phyloP scores from a whole-genome alignment of 2,329 filamentous ascomycete species.

The Fusarium sarcochroum region DNA sequence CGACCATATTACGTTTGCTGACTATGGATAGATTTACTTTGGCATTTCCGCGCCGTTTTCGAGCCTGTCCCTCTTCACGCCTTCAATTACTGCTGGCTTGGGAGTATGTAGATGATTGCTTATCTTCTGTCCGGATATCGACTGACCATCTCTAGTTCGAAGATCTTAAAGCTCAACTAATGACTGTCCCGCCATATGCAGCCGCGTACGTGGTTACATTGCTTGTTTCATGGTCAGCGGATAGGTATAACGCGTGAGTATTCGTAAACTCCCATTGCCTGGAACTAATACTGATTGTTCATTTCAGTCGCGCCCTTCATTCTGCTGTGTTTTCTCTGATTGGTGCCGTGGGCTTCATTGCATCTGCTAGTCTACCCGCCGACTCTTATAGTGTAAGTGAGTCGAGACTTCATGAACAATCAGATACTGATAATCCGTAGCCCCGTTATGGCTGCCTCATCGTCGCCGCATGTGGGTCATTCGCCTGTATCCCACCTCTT shows the following conservation, averaged over 20 bases:
- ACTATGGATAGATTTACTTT: constrained; percentile 55
- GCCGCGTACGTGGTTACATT: constrained; percentile 63
- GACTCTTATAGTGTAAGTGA: constrained; percentile 61
- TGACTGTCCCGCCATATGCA: constrained; percentile 74
- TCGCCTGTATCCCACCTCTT: constrained; percentile 75
- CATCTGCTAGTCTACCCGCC: constrained; percentile 71
- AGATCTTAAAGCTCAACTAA: constrained; percentile 67
- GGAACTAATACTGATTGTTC: neutral
- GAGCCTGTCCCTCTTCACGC: constrained; percentile 70
- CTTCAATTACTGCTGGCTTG: constrained; percentile 68
- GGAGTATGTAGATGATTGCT: constrained; percentile 40
- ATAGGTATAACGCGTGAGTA: constrained; percentile 64
- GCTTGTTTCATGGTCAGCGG: constrained; percentile 68
- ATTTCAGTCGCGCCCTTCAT: constrained; percentile 54
- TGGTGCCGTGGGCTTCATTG: constrained; percentile 66
- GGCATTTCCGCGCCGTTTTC: constrained; percentile 67
- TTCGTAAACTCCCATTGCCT: rapidly evolving
- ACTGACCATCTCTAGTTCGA: constrained; percentile 24
- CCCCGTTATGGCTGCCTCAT: constrained; percentile 76
- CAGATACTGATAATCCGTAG: constrained; percentile 17
- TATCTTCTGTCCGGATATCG: neutral
- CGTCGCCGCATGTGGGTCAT: constrained; percentile 73
- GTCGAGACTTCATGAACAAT: rapidly evolving
- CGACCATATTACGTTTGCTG: neutral
- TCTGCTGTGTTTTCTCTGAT: constrained; percentile 58